Evolutionary conservation across 208 protist species (phyloP).

Genomic region (Trypanosomatidae sp.): DNA sequence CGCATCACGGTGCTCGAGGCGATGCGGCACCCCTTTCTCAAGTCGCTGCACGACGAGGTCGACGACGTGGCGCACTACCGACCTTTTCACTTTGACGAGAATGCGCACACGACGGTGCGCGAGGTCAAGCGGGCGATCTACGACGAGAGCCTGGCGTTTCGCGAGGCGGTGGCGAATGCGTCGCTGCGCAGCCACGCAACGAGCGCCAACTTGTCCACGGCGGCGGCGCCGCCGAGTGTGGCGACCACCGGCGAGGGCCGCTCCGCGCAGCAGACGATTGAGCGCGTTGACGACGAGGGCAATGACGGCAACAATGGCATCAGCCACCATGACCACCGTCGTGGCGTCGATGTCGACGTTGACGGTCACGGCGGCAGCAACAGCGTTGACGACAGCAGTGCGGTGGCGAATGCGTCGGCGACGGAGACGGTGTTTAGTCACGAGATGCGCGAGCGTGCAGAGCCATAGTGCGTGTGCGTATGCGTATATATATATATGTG

Average conservation of each 20-base stretch:
- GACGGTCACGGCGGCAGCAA: too few relatives aligned
- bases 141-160: slow-evolving; percentile 62
- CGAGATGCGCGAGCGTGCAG: too few relatives aligned
- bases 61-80: slow-evolving; percentile 39
- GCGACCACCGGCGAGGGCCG: slow-evolving; percentile 51
- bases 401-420: too few relatives aligned
- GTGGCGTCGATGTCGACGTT: too few relatives aligned
- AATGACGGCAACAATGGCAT: too few relatives aligned
- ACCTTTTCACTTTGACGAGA: slow-evolving; percentile 76
- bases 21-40: slow-evolving; percentile 81
- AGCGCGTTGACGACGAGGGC: too few relatives aligned
- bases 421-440: too few relatives aligned
- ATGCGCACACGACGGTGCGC: slow-evolving; percentile 38
- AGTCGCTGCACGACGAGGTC: slow-evolving; percentile 68
- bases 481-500: too few relatives aligned
- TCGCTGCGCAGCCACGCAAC: slow-evolving; percentile 9
- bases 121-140: slow-evolving; percentile 86
- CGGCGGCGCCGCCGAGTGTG: slow-evolving; percentile 15
- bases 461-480: too few relatives aligned
- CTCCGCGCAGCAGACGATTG: slow-evolving; percentile 69
- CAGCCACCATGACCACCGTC: too few relatives aligned
- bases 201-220: slow-evolving; percentile 4
- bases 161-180: slow-evolving; percentile 13
- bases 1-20: slow-evolving; percentile 87
- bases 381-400: too few relatives aligned